phyloP scores from a whole-genome alignment of 2,329 filamentous ascomycete species.

The Fusarium keratoplasticum region DNA sequence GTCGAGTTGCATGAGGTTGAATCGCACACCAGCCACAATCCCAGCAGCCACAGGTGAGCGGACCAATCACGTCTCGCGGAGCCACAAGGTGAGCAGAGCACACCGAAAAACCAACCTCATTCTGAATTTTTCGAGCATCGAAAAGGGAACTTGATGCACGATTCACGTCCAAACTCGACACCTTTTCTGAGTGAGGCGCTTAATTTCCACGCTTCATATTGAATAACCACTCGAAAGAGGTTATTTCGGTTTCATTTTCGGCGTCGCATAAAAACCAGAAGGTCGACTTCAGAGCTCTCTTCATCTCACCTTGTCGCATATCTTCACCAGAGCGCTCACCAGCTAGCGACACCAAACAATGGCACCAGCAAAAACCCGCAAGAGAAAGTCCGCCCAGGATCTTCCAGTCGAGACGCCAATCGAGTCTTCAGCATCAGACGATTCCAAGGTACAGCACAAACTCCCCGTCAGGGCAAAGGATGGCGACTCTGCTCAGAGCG shows the following conservation, averaged over 20 bases:
- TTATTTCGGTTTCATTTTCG: not conserved
- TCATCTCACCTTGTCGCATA: not conserved
- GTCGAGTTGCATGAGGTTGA: constrained; percentile 16
- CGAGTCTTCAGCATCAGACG: constrained; percentile 21
- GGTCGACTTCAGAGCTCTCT: not conserved
- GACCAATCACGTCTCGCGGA: constrained; percentile 36
- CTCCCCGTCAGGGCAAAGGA: constrained; percentile 52
- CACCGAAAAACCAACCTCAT: constrained; percentile 34
- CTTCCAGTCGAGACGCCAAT: constrained; percentile 14
- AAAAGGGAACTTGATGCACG: constrained; percentile 25
- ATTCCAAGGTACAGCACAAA: constrained; percentile 42
- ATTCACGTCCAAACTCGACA: constrained; percentile 10
- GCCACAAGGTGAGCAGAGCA: constrained; percentile 10
- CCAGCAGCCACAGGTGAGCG: not conserved
- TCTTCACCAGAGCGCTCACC: constrained; percentile 3
- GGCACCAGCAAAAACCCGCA: constrained; percentile 43
- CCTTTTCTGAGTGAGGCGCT: not conserved
- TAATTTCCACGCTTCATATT: not conserved
- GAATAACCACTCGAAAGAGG: not conserved
- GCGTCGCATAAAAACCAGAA: not conserved
- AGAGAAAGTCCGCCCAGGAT: constrained; percentile 46
- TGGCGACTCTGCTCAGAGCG: constrained; percentile 28
- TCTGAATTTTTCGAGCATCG: constrained; percentile 30
- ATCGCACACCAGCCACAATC: constrained; percentile 26
- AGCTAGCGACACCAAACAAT: constrained; percentile 26